Percentiles rank a stretch among this genome's conserved stretches.
phyloP scores from a whole-genome alignment of 768 basidiomycete genomes.

The Naganishia onofrii region DNA sequence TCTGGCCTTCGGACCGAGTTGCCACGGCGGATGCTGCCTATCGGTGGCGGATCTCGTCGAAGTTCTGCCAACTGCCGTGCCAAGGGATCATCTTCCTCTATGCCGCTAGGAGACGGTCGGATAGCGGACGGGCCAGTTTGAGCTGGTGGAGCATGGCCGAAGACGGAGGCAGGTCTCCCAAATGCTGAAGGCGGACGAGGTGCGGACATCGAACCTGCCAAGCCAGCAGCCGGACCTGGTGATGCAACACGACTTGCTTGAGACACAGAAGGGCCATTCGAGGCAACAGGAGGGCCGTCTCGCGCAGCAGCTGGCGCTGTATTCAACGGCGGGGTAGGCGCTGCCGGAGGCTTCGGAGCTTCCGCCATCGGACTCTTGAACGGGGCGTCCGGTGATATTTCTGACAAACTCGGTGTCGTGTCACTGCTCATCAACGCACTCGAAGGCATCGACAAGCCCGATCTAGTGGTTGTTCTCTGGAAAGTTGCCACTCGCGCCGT shows the following conservation, averaged over 20 bases:
- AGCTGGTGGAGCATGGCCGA: conserved; percentile 22
- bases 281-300: background rate
- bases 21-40: conserved; percentile 44
- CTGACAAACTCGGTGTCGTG: conserved; percentile 32
- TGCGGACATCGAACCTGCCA: background rate
- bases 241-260: background rate
- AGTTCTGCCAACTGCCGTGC: conserved; percentile 53
- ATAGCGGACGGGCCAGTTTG: conserved; percentile 30
- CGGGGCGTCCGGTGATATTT: conserved; percentile 9
- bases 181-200: conserved; percentile 32
- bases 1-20: conserved; percentile 48
- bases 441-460: conserved; percentile 15
- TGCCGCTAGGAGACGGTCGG: conserved; percentile 12
- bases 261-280: background rate
- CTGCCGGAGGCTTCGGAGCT: background rate
- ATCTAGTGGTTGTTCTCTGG: conserved; percentile 58
- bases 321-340: background rate
- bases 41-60: conserved; percentile 48
- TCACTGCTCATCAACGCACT: conserved; percentile 17
- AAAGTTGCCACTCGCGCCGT: conserved; percentile 51
- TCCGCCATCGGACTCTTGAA: background rate
- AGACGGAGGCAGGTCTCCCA: conserved; percentile 18
- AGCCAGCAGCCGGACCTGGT: background rate
- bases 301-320: background rate
- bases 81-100: conserved; percentile 54